Conservation (phyloP, 768 basidiomycete genomes). For the Suillus lakei region DNA sequence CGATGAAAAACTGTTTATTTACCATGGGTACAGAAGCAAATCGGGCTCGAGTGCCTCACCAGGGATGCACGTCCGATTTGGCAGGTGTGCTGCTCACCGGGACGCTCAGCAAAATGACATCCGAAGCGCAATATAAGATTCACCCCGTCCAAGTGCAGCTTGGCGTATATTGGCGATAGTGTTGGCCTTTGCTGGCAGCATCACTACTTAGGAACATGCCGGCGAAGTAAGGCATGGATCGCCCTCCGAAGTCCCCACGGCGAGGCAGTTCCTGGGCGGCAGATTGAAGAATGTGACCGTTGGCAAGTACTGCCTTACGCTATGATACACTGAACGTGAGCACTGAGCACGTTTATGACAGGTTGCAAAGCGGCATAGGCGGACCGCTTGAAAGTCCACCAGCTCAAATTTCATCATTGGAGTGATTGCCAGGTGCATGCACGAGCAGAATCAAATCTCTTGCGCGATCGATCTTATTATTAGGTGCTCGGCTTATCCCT, state of each 20-base stretch:
- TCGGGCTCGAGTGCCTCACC: neutral
- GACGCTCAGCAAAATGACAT: neutral
- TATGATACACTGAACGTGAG: neutral
- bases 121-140: neutral
- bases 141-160: neutral
- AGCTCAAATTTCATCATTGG: neutral
- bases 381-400: too few species aligned
- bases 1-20: constrained; percentile 4
- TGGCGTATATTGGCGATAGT: neutral
- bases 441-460: neutral
- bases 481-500: constrained; percentile 1
- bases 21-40: constrained; percentile 4
- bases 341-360: neutral
- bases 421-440: neutral
- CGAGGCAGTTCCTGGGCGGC: constrained; percentile 5
- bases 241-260: neutral
- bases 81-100: neutral
- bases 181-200: neutral
- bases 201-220: constrained; percentile 1
- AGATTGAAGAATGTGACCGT: constrained; percentile 5
- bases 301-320: constrained; percentile 2
- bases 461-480: constrained; percentile 5
- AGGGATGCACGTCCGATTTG: neutral
- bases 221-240: constrained; percentile 3
- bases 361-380: neutral